These are phyloP conservation scores for Xylariaceae sp. DNA, from an alignment of 2,329 filamentous ascomycete genomes.

Conservation along the genomic window DNA sequence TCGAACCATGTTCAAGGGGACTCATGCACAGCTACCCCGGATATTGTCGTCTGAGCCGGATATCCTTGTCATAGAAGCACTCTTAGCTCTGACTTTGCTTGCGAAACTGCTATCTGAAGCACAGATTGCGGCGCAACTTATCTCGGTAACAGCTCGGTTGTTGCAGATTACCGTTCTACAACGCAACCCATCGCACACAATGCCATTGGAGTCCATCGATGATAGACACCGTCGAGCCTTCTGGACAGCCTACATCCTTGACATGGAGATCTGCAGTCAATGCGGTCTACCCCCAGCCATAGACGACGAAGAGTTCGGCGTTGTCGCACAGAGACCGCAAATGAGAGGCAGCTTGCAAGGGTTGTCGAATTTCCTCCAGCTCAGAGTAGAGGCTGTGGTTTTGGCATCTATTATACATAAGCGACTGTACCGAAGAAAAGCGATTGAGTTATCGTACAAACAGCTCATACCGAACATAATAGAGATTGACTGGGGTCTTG, in stretches of 20 bases:
- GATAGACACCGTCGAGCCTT: constrained; percentile 6
- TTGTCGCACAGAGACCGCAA: background rate
- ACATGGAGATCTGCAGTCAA: constrained; percentile 1
- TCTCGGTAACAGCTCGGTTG: constrained; percentile 3
- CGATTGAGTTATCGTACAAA: background rate
- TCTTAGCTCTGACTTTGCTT: constrained; percentile 9
- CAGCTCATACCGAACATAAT: background rate
- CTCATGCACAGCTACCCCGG: constrained; percentile 2
- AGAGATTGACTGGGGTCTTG: background rate
- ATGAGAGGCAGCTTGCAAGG: background rate
- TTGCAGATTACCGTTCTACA: constrained; percentile 3
- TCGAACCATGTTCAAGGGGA: background rate
- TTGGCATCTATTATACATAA: constrained; percentile 2
- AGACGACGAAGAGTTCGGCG: constrained; percentile 3
- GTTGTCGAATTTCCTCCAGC: background rate
- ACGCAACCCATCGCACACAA: background rate
- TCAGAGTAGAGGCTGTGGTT: constrained; percentile 1
- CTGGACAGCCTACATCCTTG: constrained; percentile 11
- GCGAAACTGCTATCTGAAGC: constrained; percentile 4
- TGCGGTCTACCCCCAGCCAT: constrained; percentile 3
- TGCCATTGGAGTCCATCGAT: background rate
- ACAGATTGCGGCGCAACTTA: constrained; percentile 4
- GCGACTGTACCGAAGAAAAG: constrained; percentile 6
- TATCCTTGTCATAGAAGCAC: constrained; percentile 7
- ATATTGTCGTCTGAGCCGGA: constrained; percentile 1